Base-by-base conservation (phyloP, 345 rosid species). In the Murraya paniculata region DNA sequence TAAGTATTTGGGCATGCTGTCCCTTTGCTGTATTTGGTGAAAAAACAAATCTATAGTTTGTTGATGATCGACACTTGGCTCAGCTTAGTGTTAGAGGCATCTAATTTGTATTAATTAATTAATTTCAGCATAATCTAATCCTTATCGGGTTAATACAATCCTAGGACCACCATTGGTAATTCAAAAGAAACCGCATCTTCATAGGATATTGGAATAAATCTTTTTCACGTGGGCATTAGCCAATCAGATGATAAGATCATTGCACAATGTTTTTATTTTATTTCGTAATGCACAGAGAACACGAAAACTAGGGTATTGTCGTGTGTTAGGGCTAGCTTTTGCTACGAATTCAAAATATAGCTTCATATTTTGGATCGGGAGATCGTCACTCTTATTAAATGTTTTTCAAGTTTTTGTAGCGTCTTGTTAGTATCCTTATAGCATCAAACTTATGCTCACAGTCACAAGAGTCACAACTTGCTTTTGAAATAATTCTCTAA, bases 51-150 rank as follows among this genome's bases (percentile, higher is more conserved):
- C 56, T 33, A 79, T 81, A 61, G 76, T 80, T 74, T 67, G 30
- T 78, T 30, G 82, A 71, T 82, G 77, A 82, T 85, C 75, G 87
- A 85, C 87, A 68, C 74, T 36, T 82, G 85, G 83, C 82, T 50
- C 50, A 33, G 53, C 57, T 68, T 31, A 13, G 4, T 21, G 25
- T 70, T 13, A 38, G 14, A 67, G 56, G 62, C 21, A 71, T 4
- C 1, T 53, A 4, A 35, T 24, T 68, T 48, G 18, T n/a, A 71
- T 53, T 62, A 28, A 22, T 38, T 41, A 41, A 31, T 28, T 56
- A 65, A 13, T 69, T 0, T 70, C 5, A 13, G 4, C 25, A 21
- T 9, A 21, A 13, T 58, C 56, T 39, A 64, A 18, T 64, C 50
- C 36, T 30, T 19, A 53, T 62, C 25, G 4, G n/a, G 16, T 25